A percentile compares a stretch with the other conserved stretches of the same genome.
phyloP scores from a whole-genome alignment of 2,329 filamentous ascomycete species.

The Aplosporella prunicola region DNA sequence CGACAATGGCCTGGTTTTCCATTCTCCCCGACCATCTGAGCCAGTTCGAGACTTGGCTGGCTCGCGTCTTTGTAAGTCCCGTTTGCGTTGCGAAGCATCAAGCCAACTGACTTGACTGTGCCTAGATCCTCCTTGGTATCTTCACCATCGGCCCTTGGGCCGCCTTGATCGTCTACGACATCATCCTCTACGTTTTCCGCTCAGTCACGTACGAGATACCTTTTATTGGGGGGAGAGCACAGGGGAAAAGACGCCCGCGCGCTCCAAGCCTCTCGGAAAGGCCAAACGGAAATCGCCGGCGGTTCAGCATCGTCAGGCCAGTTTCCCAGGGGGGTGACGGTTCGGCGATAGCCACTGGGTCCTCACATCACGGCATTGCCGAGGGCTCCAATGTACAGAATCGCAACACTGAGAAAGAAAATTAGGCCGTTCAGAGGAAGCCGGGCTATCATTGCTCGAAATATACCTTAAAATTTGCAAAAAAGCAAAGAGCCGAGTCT shows the following conservation, averaged over 20 bases:
- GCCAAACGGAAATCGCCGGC: constrained; percentile 40
- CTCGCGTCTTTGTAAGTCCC: constrained; percentile 52
- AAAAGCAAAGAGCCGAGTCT: no score
- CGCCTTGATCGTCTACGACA: constrained; percentile 53
- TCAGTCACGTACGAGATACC: constrained; percentile 50
- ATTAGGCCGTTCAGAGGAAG: no score
- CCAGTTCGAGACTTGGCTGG: constrained; percentile 52
- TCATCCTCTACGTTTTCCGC: constrained; percentile 52
- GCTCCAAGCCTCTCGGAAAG: constrained; percentile 53
- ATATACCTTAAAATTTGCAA: no score
- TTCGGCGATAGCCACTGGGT: no score
- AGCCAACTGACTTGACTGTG: no score
- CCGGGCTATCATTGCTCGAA: no score
- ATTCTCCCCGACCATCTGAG: constrained; percentile 51
- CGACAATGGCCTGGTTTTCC: constrained; percentile 53
- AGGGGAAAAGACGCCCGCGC: constrained; percentile 49
- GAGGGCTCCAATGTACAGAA: no score
- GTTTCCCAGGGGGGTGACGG: no score
- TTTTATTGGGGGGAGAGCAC: constrained; percentile 50
- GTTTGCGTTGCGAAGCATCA: no score
- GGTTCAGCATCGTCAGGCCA: constrained; percentile 33
- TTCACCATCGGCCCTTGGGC: constrained; percentile 55
- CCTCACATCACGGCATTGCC: no score
- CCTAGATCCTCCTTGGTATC: constrained; percentile 50
- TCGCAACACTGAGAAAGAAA: neutral